Evolutionary conservation across 2,329 filamentous ascomycete genomes (phyloP).

Genomic region (Tolypocladium ophioglossoides): DNA sequence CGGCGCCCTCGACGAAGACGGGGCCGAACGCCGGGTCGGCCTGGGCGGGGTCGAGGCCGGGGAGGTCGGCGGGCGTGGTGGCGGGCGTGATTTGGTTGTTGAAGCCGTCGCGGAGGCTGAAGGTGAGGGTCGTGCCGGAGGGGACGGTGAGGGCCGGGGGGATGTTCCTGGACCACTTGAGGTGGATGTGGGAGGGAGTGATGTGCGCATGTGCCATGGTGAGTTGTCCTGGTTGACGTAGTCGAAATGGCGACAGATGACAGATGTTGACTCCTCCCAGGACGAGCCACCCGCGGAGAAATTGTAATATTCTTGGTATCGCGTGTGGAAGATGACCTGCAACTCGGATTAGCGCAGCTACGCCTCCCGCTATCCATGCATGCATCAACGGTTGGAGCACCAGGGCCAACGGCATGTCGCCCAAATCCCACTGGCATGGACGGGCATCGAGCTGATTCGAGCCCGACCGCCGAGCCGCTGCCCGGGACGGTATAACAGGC

Average conservation of each 20-base stretch:
- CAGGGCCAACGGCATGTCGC: not conserved
- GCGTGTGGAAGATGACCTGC: too few species aligned
- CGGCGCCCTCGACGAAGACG: constrained; percentile 35
- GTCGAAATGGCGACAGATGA: too few species aligned
- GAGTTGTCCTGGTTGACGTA: too few species aligned
- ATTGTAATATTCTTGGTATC: too few species aligned
- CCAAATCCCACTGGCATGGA: not conserved
- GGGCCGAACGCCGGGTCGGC: constrained; percentile 41
- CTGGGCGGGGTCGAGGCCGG: constrained; percentile 26
- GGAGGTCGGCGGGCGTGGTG: constrained; percentile 28
- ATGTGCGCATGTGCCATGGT: constrained; percentile 14
- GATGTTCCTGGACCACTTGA: constrained; percentile 37
- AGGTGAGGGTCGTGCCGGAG: constrained; percentile 35
- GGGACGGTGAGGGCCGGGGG: constrained; percentile 33
- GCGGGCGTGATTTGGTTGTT: constrained; percentile 36
- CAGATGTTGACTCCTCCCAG: too few species aligned
- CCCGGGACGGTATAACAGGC: not conserved
- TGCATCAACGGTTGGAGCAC: not conserved
- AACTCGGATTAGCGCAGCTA: not conserved
- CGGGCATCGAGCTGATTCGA: not conserved
- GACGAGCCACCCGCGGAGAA: too few species aligned
- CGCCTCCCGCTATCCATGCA: not conserved
- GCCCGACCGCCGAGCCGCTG: not conserved
- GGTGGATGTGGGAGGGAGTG: constrained; percentile 21
- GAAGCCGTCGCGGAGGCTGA: constrained; percentile 38